Conservation (phyloP, 768 basidiomycete species). For the Baorangia bicolor region DNA sequence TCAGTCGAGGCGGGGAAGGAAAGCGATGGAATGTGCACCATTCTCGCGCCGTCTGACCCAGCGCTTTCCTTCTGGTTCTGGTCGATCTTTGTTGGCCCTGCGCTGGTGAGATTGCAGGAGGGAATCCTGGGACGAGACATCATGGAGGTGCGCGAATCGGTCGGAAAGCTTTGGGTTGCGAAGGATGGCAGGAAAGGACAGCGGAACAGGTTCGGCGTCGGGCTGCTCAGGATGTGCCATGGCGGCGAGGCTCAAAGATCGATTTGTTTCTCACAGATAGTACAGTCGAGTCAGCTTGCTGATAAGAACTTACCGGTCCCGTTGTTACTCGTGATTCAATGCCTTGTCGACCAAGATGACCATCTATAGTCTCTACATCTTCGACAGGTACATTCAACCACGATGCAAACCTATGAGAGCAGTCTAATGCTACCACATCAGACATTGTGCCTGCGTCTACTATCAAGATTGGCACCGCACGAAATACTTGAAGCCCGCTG, state of each 20-base stretch:
- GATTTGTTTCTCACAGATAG: background rate
- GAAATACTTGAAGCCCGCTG: slow-evolving; percentile 67
- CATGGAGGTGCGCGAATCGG: slow-evolving; percentile 53
- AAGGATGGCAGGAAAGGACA: slow-evolving; percentile 73
- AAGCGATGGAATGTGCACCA: slow-evolving; percentile 43
- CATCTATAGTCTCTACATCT: slow-evolving; percentile 91
- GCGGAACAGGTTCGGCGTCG: slow-evolving; percentile 39
- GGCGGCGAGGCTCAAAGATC: background rate
- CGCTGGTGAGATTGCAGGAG: background rate
- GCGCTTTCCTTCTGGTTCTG: slow-evolving; percentile 74
- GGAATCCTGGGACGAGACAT: slow-evolving; percentile 12
- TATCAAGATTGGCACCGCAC: slow-evolving; percentile 95
- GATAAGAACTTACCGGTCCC: no score
- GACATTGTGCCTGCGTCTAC: slow-evolving; percentile 91
- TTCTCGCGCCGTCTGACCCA: slow-evolving; percentile 78
- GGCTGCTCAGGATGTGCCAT: slow-evolving; percentile 2
- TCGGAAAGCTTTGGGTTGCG: slow-evolving; percentile 54
- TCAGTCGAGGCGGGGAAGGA: background rate
- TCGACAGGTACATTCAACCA: slow-evolving; percentile 59
- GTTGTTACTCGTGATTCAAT: no score
- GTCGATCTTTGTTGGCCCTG: slow-evolving; percentile 45
- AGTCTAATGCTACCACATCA: slow-evolving; percentile 28
- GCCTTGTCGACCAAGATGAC: slow-evolving; percentile 52
- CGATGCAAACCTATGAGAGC: background rate
- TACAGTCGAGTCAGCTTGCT: background rate